These are phyloP conservation scores for Asterionellopsis glacialis DNA, from an alignment of 108 stramenopile species.

Conservation along the genomic window DNA sequence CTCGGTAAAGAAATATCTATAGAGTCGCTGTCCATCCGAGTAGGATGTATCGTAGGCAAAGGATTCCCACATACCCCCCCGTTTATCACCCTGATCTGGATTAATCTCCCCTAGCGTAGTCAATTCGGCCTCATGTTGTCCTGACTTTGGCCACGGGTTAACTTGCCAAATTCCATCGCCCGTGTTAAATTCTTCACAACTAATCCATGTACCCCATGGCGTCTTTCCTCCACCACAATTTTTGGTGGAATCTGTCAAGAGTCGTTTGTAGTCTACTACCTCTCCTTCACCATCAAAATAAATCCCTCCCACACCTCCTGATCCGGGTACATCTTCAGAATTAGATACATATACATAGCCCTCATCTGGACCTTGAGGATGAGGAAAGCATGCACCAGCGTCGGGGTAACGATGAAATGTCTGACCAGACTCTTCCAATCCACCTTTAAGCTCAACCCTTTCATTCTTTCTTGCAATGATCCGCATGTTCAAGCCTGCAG, in stretches of 20 bases:
- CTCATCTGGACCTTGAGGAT: background rate
- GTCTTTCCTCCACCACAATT: slow-evolving; percentile 57
- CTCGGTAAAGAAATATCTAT: slow-evolving; percentile 46
- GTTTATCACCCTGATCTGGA: background rate
- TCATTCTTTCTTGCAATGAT: slow-evolving; percentile 19
- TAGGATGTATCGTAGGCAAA: slow-evolving; percentile 19
- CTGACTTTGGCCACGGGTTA: background rate
- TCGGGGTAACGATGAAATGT: background rate
- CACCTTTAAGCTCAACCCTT: slow-evolving; percentile 3
- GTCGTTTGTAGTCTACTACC: slow-evolving; percentile 26
- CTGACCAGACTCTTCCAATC: background rate
- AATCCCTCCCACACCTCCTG: slow-evolving; percentile 36
- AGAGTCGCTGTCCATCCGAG: slow-evolving; percentile 13
- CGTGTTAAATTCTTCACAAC: slow-evolving; percentile 30
- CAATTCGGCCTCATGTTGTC: background rate
- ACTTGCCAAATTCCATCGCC: slow-evolving; percentile 31
- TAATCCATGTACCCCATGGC: slow-evolving; percentile 43
- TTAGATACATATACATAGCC: slow-evolving; percentile 47
- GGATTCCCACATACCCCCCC: slow-evolving; percentile 30
- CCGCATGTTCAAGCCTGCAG: slow-evolving; percentile 21
- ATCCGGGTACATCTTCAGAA: slow-evolving; percentile 17
- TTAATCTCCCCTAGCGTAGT: background rate
- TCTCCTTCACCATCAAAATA: slow-evolving; percentile 29
- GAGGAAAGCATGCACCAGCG: background rate
- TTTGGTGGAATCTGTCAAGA: slow-evolving; percentile 25